A percentile compares a stretch with the other conserved stretches of the same genome.
Conservation (phyloP, 352 stramenopile species). For the Phytophthora rubi region DNA sequence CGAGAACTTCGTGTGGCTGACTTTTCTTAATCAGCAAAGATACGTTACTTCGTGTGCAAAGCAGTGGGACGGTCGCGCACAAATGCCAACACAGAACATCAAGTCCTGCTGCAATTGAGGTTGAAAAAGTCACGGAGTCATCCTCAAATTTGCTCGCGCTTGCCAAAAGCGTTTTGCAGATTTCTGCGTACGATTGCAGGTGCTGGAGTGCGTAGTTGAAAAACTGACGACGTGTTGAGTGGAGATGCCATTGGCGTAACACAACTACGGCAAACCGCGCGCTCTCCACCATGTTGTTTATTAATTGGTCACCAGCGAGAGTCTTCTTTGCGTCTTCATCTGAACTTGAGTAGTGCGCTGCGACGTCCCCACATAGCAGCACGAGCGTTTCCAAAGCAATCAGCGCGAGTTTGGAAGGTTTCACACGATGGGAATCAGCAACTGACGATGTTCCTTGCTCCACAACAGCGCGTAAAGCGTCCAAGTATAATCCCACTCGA, state of each 20-base stretch:
- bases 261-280: constrained; percentile 22
- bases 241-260: constrained; percentile 34
- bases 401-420: constrained; percentile 58
- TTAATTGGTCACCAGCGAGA: background rate
- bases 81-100: constrained; percentile 73
- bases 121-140: background rate
- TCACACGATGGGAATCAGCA: constrained; percentile 37
- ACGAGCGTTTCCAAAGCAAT: constrained; percentile 60
- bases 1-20: constrained; percentile 14
- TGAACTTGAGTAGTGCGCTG: constrained; percentile 23
- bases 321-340: constrained; percentile 10
- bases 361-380: constrained; percentile 46
- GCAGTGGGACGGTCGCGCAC: constrained; percentile 46
- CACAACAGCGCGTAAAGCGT: constrained; percentile 26
- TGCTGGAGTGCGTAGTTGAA: constrained; percentile 32
- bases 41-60: constrained; percentile 55
- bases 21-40: constrained; percentile 36
- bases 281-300: constrained; percentile 21
- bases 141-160: background rate
- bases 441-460: constrained; percentile 23
- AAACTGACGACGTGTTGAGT: constrained; percentile 36
- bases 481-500: constrained; percentile 19
- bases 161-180: constrained; percentile 25
- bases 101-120: constrained; percentile 14
- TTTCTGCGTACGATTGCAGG: constrained; percentile 33